Evolutionary conservation across 1,139 yeast species (phyloP), one percentile per base, ranked within the genome.

Genomic region (Debaryomyces subglobosus): DNA sequence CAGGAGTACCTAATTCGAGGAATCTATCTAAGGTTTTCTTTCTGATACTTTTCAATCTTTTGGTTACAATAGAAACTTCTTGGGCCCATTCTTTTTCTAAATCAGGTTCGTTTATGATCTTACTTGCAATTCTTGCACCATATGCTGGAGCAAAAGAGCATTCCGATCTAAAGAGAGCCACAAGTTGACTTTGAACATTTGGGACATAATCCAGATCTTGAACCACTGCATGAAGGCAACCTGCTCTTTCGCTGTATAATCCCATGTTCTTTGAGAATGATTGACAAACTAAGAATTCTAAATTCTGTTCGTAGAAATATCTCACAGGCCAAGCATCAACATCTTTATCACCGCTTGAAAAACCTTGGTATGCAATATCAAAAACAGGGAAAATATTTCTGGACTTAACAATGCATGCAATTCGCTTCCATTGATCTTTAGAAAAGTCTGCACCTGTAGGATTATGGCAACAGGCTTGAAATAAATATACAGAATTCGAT

Each of bases 391-490:
- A 77, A 60, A 89, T 78, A 35, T 77, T 69, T 61, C 79, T 77
- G 48, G 76, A 67, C 57, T 79, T 70, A 44, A 89, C 65, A 25
- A 85, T 82, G 44, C 81, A 80, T 54, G 85, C 77, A 45, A 92
- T 88, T 60, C 78, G 67, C 51, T 73, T 72, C 97, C 97, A 92
- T 65, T 92, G 92, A 45, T 84, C 88, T 44, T 69, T 69, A 10
- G 89, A 78, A 53, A 96, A 95, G 65, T 92, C 98, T 54, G 92
- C 84, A 30, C 97, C 98, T 12, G 97, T 92, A 37, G 98, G 98
- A 71, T 92, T 92, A 74, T 92, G 98, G 61, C 97, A 95, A 64
- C 97, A 91, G 5, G 96, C 96, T 70, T 92, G 98, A 52, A 92
- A 77, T 48, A 92, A 72, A 48, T 75, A 70, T 10, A 71, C 69